Percentiles rank a stretch among this genome's conserved stretches.
Evolutionary conservation across 2,329 filamentous ascomycete species (phyloP).

Genomic region (Calonectria pseudoreteaudii): DNA sequence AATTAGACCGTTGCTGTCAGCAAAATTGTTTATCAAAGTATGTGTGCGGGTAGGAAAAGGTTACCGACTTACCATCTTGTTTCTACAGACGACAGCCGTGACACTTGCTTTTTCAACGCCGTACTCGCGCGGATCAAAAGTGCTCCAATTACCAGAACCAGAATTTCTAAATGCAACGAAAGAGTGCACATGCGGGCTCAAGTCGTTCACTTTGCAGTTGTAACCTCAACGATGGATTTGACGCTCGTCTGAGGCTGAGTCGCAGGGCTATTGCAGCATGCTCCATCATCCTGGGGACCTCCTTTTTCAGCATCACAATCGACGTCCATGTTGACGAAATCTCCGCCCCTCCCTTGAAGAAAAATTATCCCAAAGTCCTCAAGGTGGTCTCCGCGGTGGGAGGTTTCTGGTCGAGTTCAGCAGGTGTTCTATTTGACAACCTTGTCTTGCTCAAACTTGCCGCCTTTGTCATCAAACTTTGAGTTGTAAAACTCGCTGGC

Average conservation of each 20-base stretch:
- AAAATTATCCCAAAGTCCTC: conserved; percentile 54
- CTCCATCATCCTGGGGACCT: conserved; percentile 50
- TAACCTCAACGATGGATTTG: conserved; percentile 50
- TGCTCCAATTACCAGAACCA: conserved; percentile 47
- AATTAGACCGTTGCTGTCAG: conserved; percentile 42
- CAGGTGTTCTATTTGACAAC: background rate
- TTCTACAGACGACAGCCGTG: conserved; percentile 66
- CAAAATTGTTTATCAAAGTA: background rate
- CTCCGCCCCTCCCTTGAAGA: conserved; percentile 54
- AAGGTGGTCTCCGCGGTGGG: conserved; percentile 58
- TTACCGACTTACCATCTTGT: conserved; percentile 53
- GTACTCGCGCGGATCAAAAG: conserved; percentile 54
- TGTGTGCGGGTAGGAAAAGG: background rate
- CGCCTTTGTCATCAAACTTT: conserved; percentile 24
- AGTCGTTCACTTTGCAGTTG: conserved; percentile 53
- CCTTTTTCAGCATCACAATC: conserved; percentile 67
- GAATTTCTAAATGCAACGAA: conserved; percentile 68
- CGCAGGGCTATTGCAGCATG: conserved; percentile 28
- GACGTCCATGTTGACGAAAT: conserved; percentile 67
- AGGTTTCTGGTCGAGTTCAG: background rate
- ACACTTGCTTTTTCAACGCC: conserved; percentile 63
- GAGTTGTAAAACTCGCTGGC: conserved; percentile 27
- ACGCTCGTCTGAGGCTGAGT: conserved; percentile 55
- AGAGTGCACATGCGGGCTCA: conserved; percentile 64
- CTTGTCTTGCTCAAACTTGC: background rate